Conservation (phyloP, 2,329 filamentous ascomycete species). For the Immersiporthe knoxdaviesiana region DNA sequence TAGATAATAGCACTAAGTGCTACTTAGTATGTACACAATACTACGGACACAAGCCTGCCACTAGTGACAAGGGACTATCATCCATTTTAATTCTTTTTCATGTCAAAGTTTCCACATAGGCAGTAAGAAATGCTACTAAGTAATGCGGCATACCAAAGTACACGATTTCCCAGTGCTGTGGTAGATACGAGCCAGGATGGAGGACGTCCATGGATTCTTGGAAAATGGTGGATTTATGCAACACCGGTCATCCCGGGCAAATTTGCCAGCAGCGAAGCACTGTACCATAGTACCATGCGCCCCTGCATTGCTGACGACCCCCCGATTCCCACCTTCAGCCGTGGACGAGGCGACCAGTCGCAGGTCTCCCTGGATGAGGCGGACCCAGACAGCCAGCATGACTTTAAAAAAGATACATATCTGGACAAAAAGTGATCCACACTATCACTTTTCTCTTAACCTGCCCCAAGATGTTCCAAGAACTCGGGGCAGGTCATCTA, state of each 20-base stretch:
- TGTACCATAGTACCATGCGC: constrained; percentile 17
- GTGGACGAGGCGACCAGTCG: constrained; percentile 28
- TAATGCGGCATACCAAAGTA: too few relatives aligned
- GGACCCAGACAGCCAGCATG: constrained; percentile 8
- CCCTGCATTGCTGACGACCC: constrained; percentile 18
- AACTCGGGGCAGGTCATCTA: not conserved
- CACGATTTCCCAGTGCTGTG: not conserved
- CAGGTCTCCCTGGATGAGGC: constrained; percentile 27
- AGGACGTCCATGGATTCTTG: not conserved
- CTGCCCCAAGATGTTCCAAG: not conserved
- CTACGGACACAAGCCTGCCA: not conserved
- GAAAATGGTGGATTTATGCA: not conserved
- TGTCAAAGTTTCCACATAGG: not conserved
- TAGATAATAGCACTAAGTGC: not conserved
- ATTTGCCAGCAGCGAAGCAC: constrained; percentile 24
- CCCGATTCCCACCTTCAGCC: too few relatives aligned
- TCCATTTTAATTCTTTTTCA: not conserved
- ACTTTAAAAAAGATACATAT: not conserved
- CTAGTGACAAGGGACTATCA: not conserved
- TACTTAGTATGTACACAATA: not conserved
- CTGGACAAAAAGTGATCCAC: not conserved
- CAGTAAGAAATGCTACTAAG: not conserved
- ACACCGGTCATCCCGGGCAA: constrained; percentile 10
- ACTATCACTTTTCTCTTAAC: not conserved
- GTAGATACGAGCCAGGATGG: not conserved